These are phyloP conservation scores for Fusarium concolor DNA, from an alignment of 2,329 filamentous ascomycete genomes.

Conservation along the genomic window DNA sequence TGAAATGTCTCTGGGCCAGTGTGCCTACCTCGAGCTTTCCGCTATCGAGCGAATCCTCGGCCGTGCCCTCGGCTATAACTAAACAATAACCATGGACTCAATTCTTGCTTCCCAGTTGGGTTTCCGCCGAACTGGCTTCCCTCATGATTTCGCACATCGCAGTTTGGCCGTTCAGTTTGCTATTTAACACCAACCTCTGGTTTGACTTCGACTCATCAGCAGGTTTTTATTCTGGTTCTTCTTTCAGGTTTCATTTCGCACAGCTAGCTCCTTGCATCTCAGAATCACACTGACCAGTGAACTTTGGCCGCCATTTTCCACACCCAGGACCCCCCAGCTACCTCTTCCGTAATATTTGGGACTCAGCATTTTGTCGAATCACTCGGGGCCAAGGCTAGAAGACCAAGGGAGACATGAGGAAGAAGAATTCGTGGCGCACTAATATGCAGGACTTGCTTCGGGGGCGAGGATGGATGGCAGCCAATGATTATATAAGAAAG, in stretches of 20 bases:
- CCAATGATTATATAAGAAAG: conserved; percentile 7
- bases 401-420: conserved; percentile 12
- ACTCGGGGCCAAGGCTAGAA: conserved; percentile 32
- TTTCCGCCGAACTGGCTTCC: neutral
- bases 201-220: neutral
- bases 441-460: conserved; percentile 21
- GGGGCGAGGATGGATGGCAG: conserved; percentile 20
- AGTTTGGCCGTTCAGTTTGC: neutral
- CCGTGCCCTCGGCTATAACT: conserved; percentile 51
- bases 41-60: conserved; percentile 63
- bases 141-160: neutral
- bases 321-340: conserved; percentile 6
- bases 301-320: conserved; percentile 12
- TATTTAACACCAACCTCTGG: conserved; percentile 1
- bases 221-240: conserved; percentile 5
- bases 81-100: neutral
- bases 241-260: conserved; percentile 14
- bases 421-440: conserved; percentile 28
- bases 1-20: conserved; percentile 60
- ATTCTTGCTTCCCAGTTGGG: neutral
- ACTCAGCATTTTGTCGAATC: conserved; percentile 33
- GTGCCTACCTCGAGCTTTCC: conserved; percentile 59
- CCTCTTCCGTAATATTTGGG: conserved; percentile 11
- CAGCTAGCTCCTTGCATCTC: neutral
- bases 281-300: conserved; percentile 4